Evolutionary conservation across 2,329 filamentous ascomycete genomes (phyloP), one percentile per base, ranked within the genome.

Genomic region (Huntiella abstrusa): DNA sequence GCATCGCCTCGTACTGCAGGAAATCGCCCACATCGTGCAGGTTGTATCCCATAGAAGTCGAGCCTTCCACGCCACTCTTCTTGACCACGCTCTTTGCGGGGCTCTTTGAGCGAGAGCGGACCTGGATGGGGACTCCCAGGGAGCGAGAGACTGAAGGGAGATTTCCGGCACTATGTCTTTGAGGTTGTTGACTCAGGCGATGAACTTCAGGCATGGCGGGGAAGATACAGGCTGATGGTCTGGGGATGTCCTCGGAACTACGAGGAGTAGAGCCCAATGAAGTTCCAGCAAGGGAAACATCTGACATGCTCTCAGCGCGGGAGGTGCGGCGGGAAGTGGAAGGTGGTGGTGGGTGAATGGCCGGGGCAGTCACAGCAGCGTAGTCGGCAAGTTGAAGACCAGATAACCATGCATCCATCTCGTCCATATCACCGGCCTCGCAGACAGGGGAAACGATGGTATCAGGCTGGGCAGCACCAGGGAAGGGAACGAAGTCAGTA

Each of bases 11-110:
- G 71, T 72, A 77, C 46, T 60, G 64, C 41, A 77, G 54, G 52
- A 73, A 77, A 50, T 76, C 72, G 1, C 69, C 69, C 35, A 77
- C 55, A 54, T 77, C 73, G 51, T 75, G 69, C 2, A 77, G 60
- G 51, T 77, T 77, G 54, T 69, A 76, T 0, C 71, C 71, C 73
- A 77, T 76, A 0, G 71, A 69, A 45, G 71, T 58, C 56, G 52
- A 60, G 55, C 53, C 54, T 12, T 16, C 32, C 3, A 13, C 12
- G 28, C n/a, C 12, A 8, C 15, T 19, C 16, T 40, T 16, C 16
- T 43, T 43, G 6, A 42, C 22, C 2, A 17, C n/a, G 34, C 8
- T 34, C 13, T 16, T 33, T 4, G 17, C 17, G n/a, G 41, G 13
- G n/a, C 33, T 34, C 33, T 5, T 35, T 11, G 33, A 32, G 4